Evolutionary conservation across 306 rosid genomes (phyloP), one percentile per base, ranked within the genome.

Genomic region (Trifolium fragiferum): DNA sequence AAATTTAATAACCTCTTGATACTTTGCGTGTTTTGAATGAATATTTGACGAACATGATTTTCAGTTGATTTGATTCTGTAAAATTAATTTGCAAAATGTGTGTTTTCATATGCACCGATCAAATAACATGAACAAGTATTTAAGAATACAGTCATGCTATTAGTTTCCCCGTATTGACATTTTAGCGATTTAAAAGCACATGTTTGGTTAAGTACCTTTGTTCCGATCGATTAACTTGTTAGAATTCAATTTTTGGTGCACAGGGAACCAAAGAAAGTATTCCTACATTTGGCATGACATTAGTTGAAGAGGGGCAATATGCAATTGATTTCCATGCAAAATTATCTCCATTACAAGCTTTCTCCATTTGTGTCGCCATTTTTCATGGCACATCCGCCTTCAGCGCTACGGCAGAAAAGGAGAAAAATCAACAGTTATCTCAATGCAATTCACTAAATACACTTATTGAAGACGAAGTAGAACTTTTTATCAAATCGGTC

Each of bases 241-340:
- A 10, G 3, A 40, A 40, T 40, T 9, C 13, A 40, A 40, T 40
- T 40, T 40, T 40, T 40, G 76, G 66, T 80, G 49, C 65, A 13
- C 67, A 94, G 96, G 98, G 98, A 79, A 75, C 82, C 32, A 94
- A 84, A 85, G 95, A 87, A 70, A 76, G 64, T 11, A 71, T 75
- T 70, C 95, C 93, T 0, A 85, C 96, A 54, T 83, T 94, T 76
- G 75, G 90, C 82, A 84, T 94, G 96, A 82, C 63, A 16, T 23
- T 73, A 63, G 73, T 89, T 10, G 88, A 94, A 83, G 97, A 90
- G 73, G 95, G 98, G 60, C 87, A 81, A 35, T 94, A 88, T 81
- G 68, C 89, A 8, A 93, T 94, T 57, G 92, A 90, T 88, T 94
- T 94, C 74, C 98, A 92, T 71, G 97, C 96, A 4, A 90, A 82